Conservation (phyloP, 2,329 filamentous ascomycete genomes). For the Colletotrichum melonis region DNA sequence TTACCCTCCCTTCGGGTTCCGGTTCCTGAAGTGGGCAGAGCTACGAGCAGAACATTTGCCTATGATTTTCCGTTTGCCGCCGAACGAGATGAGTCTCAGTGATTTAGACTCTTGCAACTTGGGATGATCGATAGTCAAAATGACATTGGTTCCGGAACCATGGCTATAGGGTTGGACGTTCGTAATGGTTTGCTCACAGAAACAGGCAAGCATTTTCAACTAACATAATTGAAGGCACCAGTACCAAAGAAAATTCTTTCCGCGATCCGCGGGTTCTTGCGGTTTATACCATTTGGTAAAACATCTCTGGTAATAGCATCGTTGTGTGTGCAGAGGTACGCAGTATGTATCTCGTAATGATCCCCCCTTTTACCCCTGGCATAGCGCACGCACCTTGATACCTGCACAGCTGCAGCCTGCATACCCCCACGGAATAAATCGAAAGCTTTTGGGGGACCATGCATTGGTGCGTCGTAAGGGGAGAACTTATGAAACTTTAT, state of each 20-base stretch:
- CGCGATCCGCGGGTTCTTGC: neutral
- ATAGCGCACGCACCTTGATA: neutral
- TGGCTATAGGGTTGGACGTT: neutral
- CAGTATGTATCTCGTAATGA: neutral
- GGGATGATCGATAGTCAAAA: neutral
- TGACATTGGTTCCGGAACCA: neutral
- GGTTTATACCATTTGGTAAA: neutral
- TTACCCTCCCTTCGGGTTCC: neutral
- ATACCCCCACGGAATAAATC: neutral
- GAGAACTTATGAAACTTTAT: neutral
- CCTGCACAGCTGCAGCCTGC: neutral
- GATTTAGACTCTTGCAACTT: neutral
- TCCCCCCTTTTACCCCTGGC: neutral
- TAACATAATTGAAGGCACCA: neutral
- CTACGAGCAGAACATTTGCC: neutral
- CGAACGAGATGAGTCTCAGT: neutral
- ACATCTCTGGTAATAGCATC: neutral
- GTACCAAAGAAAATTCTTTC: neutral
- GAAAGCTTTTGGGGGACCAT: neutral
- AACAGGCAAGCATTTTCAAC: neutral
- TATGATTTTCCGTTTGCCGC: neutral
- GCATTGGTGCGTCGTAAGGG: neutral
- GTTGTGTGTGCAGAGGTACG: neutral
- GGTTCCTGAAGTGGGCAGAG: neutral
- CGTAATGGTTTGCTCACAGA: neutral